Evolutionary conservation across 116 monocot species (phyloP), one percentile per base, ranked within the genome.

Genomic region (Posidonia oceanica): DNA sequence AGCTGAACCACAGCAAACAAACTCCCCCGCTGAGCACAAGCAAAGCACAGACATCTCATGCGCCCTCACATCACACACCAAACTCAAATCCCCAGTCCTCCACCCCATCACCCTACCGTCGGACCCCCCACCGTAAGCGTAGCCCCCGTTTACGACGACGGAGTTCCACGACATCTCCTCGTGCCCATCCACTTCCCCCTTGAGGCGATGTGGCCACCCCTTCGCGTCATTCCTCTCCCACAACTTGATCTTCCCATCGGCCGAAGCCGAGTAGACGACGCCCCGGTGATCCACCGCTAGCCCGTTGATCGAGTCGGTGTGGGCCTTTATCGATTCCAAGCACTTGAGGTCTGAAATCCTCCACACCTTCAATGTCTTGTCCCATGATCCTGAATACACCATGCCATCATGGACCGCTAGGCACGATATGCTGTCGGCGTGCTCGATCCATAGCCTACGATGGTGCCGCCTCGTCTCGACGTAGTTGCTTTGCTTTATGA

Each of bases 351-450:
- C 85, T 8, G 85, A 66, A 10, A 81, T 20, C 18, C 80, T 52
- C 94, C 90, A 94, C 5, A 90, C 87, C 76, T 94, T 94, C n/a
- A 94, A 44, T 2, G 87, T 85, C 66, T 75, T 87, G 39, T 90
- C 94, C 94, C 90, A 94, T 0, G 94, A 90, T 1, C 83, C 89
- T 0, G 90, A 90, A 82, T 87, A 94, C 44, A 94, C 52, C 17
- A 80, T 3, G 39, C 77, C 85, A 44, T 29, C 59, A 59, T 52
- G 36, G 61, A 78, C 85, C 7, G 85, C 87, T 54, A 87, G 85
- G 76, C 87, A 89, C 11, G 90, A 90, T 63, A 94, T 90, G 72
- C 75, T 85, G 63, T 94, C 94, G 36, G 76, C 76, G 75, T 94
- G 94, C 76, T 89, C 80, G 64, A 94, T 89, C 94, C 94, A 94